Percentiles rank a stretch among this genome's conserved stretches.
These are phyloP conservation scores for Fusarium sp. DNA, from an alignment of 2,329 filamentous ascomycete species.

Conservation along the genomic window DNA sequence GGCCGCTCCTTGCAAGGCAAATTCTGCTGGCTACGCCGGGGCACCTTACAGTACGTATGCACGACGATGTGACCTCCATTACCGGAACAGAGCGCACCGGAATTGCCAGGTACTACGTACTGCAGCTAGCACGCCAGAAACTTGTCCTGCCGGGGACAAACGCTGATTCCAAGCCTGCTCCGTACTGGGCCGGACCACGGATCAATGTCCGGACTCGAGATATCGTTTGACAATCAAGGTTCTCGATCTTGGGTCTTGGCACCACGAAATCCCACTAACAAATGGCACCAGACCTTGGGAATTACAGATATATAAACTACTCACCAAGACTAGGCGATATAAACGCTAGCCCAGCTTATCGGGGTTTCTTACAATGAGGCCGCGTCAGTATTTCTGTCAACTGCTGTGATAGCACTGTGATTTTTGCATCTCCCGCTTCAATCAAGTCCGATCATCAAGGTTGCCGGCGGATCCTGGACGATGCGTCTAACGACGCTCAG, in stretches of 20 bases:
- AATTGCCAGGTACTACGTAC: background rate
- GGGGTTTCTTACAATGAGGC: background rate
- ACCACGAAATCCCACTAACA: constrained; percentile 7
- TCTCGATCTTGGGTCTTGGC: constrained; percentile 1
- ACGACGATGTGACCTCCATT: background rate
- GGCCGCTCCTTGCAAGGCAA: constrained; percentile 1
- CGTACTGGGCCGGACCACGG: background rate
- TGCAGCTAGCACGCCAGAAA: background rate
- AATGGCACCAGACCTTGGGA: constrained; percentile 10
- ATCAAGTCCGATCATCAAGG: constrained; percentile 34
- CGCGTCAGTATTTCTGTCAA: background rate
- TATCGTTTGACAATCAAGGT: constrained; percentile 8
- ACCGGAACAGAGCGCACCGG: background rate
- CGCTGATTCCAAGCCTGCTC: background rate
- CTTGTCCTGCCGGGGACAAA: background rate
- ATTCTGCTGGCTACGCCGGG: background rate
- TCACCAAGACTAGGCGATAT: background rate
- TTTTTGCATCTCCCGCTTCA: background rate
- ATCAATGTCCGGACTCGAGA: background rate
- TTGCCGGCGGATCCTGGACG: constrained; percentile 22
- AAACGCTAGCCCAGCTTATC: background rate
- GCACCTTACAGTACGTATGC: background rate
- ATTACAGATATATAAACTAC: background rate
- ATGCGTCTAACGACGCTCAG: constrained; percentile 34
- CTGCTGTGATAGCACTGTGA: background rate